Percentiles rank a stretch among this genome's conserved stretches.
phyloP scores from a whole-genome alignment of 331 rosid species.

The Pyracantha coccinea region DNA sequence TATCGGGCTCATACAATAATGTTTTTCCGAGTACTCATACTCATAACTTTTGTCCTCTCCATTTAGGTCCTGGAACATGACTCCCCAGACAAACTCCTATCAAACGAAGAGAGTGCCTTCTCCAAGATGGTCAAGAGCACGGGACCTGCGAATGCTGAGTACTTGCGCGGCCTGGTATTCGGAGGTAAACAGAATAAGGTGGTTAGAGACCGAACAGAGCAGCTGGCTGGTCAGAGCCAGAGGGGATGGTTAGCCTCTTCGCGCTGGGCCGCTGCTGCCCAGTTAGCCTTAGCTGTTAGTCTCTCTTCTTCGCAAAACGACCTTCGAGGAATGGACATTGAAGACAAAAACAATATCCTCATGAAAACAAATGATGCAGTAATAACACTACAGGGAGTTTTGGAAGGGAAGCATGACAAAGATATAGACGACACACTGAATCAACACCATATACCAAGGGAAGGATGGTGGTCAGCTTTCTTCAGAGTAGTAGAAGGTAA shows the following conservation, averaged over 20 bases:
- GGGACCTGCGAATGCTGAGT: slow-evolving; percentile 75
- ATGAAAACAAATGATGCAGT: slow-evolving; percentile 55
- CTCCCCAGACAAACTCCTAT: slow-evolving; percentile 53
- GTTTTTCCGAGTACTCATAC: background rate
- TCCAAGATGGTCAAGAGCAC: slow-evolving; percentile 85
- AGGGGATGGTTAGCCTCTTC: slow-evolving; percentile 33
- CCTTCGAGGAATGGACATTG: slow-evolving; percentile 28
- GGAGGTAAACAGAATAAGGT: slow-evolving; percentile 21
- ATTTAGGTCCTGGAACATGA: slow-evolving; percentile 62
- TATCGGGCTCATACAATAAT: background rate
- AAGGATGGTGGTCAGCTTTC: slow-evolving; percentile 77
- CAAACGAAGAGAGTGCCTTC: slow-evolving; percentile 58
- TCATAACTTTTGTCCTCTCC: background rate
- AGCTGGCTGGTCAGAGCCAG: slow-evolving; percentile 8
- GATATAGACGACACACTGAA: slow-evolving; percentile 43
- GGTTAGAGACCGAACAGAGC: slow-evolving; percentile 10
- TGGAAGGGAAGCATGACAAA: slow-evolving; percentile 67
- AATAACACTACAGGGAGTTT: slow-evolving; percentile 55
- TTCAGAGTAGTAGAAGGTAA: slow-evolving; percentile 74
- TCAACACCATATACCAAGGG: slow-evolving; percentile 36
- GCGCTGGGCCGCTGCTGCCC: slow-evolving; percentile 63
- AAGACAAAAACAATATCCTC: slow-evolving; percentile 32
- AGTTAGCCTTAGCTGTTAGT: slow-evolving; percentile 54
- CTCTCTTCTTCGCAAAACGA: slow-evolving; percentile 49
- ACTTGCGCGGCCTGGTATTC: slow-evolving; percentile 49